Conservation (phyloP, 148 eudicot species). For the Nepenthes gracilis region DNA sequence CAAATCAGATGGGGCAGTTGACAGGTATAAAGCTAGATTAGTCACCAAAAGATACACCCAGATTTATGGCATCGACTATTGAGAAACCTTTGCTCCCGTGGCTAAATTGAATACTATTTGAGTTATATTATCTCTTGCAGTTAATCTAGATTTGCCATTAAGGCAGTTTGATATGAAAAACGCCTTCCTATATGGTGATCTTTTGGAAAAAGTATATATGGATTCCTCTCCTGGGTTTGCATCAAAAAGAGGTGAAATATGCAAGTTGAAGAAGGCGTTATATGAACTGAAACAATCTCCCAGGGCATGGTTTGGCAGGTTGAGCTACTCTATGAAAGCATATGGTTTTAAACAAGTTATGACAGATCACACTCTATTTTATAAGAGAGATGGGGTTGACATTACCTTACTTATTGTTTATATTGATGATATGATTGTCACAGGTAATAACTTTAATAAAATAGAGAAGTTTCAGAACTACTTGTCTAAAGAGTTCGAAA, state of each 20-base stretch:
- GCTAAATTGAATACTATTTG: background rate
- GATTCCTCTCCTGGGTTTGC: background rate
- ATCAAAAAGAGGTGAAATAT: background rate
- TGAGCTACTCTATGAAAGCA: background rate
- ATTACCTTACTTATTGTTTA: background rate
- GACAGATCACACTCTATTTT: background rate
- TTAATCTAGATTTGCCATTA: background rate
- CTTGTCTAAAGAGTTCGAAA: background rate
- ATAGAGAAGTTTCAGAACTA: background rate
- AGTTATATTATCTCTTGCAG: background rate
- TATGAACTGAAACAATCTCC: background rate
- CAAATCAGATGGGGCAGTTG: background rate
- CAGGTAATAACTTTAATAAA: background rate
- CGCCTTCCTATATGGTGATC: background rate
- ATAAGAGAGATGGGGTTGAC: too few species aligned
- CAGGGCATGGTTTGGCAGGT: background rate
- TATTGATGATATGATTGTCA: background rate
- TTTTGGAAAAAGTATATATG: background rate
- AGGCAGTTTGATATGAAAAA: slow-evolving; percentile 1
- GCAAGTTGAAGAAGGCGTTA: background rate
- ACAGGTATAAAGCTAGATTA: background rate
- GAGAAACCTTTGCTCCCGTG: background rate
- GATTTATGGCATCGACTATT: background rate
- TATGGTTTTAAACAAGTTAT: too few species aligned
- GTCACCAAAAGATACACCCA: background rate